Evolutionary conservation across 73 alveolate genomes (phyloP), one percentile per base, ranked within the genome.

Genomic region (Diophrys sp.): DNA sequence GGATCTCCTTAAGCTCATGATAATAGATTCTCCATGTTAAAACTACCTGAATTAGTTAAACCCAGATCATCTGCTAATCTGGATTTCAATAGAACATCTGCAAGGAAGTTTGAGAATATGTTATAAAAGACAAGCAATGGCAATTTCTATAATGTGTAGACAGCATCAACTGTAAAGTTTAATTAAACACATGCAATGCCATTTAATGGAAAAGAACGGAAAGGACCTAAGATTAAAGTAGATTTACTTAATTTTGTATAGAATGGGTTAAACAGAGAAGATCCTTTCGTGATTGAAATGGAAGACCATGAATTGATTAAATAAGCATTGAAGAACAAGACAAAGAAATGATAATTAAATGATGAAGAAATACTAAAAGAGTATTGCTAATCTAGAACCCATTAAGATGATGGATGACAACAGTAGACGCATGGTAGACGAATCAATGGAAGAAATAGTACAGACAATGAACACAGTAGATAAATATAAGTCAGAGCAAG

Each of bases 1-100:
- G 62, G 62, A 11, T 44, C 62, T 18, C 62, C 62, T 44, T 44
- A 44, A 44, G 62, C 62, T 44, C 62, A 44, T 44, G 62, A 44
- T 44, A 44, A 44, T 18, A 44, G 62, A 44, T 44, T 44, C 62
- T 11, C 62, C 62, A 44, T 44, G 62, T 11, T 44, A 44, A 44
- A 44, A 18, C 18, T 44, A 5, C 62, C 62, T 44, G 62, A 44
- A 11, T 11, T 44, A 44, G 18, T 11, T 11, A 44, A 5, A 44
- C 5, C 5, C 62, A 44, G 18, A 44, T 5, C 5, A 44, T 11
- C 5, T 5, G 62, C 62, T 18, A 5, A 44, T 44, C 18, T 44
- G 62, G 62, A 44, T 18, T 44, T 44, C 62, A 18, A 5, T 5
- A 44, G 18, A 18, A 11, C 5, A 44, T 11, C 5, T 11, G 62